A percentile compares a stretch with the other conserved stretches of the same genome.
These are phyloP conservation scores for Cruciata laevipes DNA, from an alignment of 257 asterid species.

Conservation along the genomic window DNA sequence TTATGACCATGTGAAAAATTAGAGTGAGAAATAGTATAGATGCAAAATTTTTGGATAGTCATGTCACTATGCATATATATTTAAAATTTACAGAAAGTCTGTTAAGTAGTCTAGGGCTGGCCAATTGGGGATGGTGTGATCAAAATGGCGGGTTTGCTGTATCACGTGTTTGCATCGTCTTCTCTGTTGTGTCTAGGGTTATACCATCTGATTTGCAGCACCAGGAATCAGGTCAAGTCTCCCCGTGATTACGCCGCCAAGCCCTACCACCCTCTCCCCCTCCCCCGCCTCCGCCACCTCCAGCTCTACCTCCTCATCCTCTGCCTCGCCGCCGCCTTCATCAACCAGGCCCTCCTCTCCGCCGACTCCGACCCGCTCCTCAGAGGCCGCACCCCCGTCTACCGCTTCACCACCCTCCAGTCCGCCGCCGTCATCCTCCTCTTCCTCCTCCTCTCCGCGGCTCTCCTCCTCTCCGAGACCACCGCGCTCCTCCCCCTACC, in stretches of 20 bases:
- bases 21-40: neutral
- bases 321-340: constrained; percentile 46
- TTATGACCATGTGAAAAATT: too few species aligned
- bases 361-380: constrained; percentile 73
- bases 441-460: constrained; percentile 54
- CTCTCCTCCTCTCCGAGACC: constrained; percentile 55
- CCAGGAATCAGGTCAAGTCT: constrained; percentile 61
- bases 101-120: neutral
- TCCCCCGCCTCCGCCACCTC: constrained; percentile 35
- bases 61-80: neutral
- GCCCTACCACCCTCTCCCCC: constrained; percentile 59
- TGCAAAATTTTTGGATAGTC: neutral
- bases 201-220: constrained; percentile 72
- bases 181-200: constrained; percentile 58
- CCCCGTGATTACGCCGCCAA: constrained; percentile 71
- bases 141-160: constrained; percentile 62
- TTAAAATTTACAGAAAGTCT: neutral
- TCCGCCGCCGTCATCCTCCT: constrained; percentile 55
- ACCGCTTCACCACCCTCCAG: constrained; percentile 70
- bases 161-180: constrained; percentile 63
- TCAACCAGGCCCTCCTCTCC: constrained; percentile 53
- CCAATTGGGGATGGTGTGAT: neutral
- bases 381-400: constrained; percentile 75
- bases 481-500: constrained; percentile 64
- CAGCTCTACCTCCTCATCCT: constrained; percentile 55